Conservation (phyloP, 2,329 filamentous ascomycete species). For the Fusarium euwallaceae region DNA sequence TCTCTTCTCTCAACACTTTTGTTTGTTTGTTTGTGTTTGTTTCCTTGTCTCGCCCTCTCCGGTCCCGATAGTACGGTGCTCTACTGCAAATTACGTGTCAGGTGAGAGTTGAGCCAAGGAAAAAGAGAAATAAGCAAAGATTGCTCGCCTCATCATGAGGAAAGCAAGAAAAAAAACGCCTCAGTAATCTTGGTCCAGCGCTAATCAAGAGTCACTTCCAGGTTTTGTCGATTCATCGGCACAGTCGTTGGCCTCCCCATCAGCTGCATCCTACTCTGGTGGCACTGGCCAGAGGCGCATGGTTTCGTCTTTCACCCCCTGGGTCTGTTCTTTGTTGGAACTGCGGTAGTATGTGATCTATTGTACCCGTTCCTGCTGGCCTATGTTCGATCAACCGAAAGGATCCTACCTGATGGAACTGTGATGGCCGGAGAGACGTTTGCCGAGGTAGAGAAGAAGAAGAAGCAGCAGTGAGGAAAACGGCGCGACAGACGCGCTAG, state of each 20-base stretch:
- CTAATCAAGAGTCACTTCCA: conserved; percentile 44
- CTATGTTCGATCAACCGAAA: conserved; percentile 56
- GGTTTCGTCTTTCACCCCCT: conserved; percentile 60
- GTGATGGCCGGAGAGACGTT: conserved; percentile 44
- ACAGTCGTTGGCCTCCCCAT: conserved; percentile 57
- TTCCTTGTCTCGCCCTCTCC: conserved; percentile 8
- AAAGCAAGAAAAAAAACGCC: background rate
- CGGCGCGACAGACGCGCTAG: background rate
- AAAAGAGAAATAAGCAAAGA: background rate
- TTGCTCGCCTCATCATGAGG: conserved; percentile 1
- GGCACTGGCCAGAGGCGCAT: conserved; percentile 65
- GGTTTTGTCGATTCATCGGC: conserved; percentile 59
- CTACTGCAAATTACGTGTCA: conserved; percentile 30
- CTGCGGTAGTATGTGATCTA: conserved; percentile 57
- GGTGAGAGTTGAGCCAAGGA: conserved; percentile 11
- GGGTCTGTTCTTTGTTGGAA: conserved; percentile 57
- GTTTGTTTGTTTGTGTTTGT: conserved; percentile 18
- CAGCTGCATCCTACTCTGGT: conserved; percentile 59
- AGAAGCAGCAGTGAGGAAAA: conserved; percentile 38
- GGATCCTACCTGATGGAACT: conserved; percentile 54
- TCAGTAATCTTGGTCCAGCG: background rate
- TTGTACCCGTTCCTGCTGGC: conserved; percentile 60
- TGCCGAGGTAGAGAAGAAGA: conserved; percentile 39
- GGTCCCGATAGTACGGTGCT: conserved; percentile 2
- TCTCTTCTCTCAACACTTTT: background rate